Base-by-base conservation (phyloP, 2,329 filamentous ascomycete species). In the Metarhizium guizhouense region DNA sequence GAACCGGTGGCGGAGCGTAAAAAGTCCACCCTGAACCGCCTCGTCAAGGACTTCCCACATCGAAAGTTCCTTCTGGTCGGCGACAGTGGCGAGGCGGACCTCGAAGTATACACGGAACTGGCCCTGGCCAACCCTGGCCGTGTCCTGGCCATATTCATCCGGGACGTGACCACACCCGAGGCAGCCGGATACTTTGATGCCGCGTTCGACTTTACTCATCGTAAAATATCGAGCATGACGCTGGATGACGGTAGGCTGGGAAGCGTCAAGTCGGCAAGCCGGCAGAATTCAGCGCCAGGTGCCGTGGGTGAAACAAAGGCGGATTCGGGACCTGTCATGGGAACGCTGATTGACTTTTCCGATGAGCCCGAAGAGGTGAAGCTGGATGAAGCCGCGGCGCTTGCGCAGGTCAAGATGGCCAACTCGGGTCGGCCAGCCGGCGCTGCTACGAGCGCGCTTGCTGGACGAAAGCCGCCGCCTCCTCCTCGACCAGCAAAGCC, bases 101-200 rank as follows among this genome's bases (percentile, higher is more conserved):
- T 99, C 3, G 95, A 99, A 69, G 91, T 97, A 0, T 99, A 99
- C 66, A 96, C 92, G 0, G 94, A 99, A 60, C 81, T 96, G n/a
- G 92, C 87, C 0, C 66, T 93, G 38, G 84, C 88, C 2, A 86
- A 97, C 63, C 93, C 92, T 0, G 88, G 88, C 0, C 83, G 89
- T 32, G 85, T 99, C 2, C 75, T 91, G 34, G 94, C 85, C 0
- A 83, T 99, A 6, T 97, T 97, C 70, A 97, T 99, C 60, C 83
- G 95, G 55, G 94, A 99, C 70, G 90, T 99, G 25, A 99, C 94
- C 0, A 96, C 90, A 0, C 81, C 87, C 0, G 81, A 88, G 42
- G 77, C 64, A 11, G 63, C 83, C 13, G 83, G 82, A 0, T 97
- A 94, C 68, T 96, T 96, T 65, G 89, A 95, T 60, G 78, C 83